phyloP scores from a whole-genome alignment of 148 eudicot genomes.

The Salicornia ramosissima region DNA sequence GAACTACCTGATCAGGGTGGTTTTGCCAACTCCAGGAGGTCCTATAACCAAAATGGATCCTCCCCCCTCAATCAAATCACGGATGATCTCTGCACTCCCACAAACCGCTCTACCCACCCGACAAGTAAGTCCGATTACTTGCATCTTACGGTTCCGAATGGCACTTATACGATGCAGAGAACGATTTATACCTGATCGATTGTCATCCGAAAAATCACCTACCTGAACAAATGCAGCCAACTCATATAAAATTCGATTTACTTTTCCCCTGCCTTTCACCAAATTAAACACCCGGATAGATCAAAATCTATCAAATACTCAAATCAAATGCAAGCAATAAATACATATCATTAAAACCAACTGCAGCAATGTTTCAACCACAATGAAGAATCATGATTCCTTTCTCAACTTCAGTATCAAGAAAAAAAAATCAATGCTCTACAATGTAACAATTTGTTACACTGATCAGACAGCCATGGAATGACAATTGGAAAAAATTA shows the following conservation, averaged over 20 bases:
- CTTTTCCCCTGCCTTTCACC: neutral
- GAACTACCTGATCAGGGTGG: constrained; percentile 86
- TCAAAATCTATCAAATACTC: neutral
- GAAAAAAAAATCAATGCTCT: neutral
- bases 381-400: neutral
- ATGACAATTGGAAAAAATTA: neutral
- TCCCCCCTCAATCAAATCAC: constrained; percentile 82
- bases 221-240: constrained; percentile 57
- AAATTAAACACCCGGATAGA: constrained; percentile 1
- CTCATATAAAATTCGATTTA: constrained; percentile 14
- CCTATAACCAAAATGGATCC: constrained; percentile 97
- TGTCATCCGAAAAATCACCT: constrained; percentile 97
- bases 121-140: constrained; percentile 93
- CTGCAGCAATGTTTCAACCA: neutral
- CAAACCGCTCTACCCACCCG: constrained; percentile 95
- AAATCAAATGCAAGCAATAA: neutral
- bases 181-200: constrained; percentile 84
- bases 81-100: constrained; percentile 93
- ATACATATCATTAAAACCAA: neutral
- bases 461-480: neutral
- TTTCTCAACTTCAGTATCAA: neutral
- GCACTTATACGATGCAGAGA: constrained; percentile 99
- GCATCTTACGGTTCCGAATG: constrained; percentile 88
- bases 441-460: neutral
- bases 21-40: constrained; percentile 99